Base-by-base conservation (phyloP, 1,284 basidiomycete species). In the Pyrrhoderma noxium region DNA sequence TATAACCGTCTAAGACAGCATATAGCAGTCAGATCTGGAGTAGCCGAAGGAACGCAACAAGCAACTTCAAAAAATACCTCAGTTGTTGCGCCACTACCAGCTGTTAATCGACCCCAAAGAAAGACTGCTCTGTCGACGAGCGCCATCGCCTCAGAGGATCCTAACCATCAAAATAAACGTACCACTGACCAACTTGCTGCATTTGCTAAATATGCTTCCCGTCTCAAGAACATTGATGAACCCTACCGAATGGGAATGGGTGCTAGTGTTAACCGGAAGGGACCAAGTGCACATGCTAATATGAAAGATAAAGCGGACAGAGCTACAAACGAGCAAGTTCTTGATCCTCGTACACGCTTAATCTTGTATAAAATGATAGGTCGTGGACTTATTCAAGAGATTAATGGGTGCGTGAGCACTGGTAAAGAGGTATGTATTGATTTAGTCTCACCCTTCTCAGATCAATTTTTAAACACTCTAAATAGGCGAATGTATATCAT, bases 361-460 rank as follows among this genome's bases (percentile, higher is more conserved):
- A 93, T 96, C 16, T 67, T 97, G 40, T 90, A 91, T 69, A 95
- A 95, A 68, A 91, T 97, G 83, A 88, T 95, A 49, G 90, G 91
- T 5, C 72, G 92, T 45, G 92, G 84, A 0, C 66, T 95, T 25
- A 77, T 97, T 18, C 80, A 87, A 51, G 85, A 90, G 63, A 83
- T 97, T 35, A 93, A 96, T 60, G 91, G 93, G 2, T 97, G 93
- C 65, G 82, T 97, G 34, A 92, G 88, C 60, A 96, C 94, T 0
- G 93, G 93, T 27, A 97, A 97, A 74, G 93, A 97, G 79, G 92
- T 90, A 54, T 25, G 75, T 64, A 8, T n/a, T n/a, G n/a, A n/a
- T n/a, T n/a, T 13, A 21, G 4, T 40, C 34, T 36, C 13, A 3
- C 36, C 21, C 37, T 35, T 34, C 18, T 41, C 41, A 13, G 44